Conservation (phyloP, 2,329 filamentous ascomycete genomes). For the Mycosphaerella arachidis region DNA sequence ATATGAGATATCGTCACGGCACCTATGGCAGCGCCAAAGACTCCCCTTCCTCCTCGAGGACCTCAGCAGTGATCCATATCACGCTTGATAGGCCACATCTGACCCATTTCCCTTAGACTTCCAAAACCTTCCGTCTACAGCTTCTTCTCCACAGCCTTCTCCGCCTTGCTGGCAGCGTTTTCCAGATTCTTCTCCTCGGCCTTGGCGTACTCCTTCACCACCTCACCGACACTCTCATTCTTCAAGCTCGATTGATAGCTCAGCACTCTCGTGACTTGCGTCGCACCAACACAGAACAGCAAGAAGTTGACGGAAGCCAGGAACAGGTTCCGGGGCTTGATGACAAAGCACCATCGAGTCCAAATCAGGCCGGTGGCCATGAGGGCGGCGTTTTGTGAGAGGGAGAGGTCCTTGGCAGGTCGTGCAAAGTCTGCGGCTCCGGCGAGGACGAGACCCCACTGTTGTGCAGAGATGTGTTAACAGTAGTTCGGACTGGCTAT, state of each 20-base stretch:
- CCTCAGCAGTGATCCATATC: not conserved
- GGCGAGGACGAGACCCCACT: conserved; percentile 91
- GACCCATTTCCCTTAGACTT: not conserved
- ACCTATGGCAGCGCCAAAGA: not conserved
- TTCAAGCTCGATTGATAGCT: conserved; percentile 61
- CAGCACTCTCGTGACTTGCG: conserved; percentile 76
- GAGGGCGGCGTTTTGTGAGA: conserved; percentile 87
- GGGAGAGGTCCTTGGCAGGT: conserved; percentile 84
- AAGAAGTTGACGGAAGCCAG: conserved; percentile 98
- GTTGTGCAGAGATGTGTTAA: conserved; percentile 13
- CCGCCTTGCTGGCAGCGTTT: conserved; percentile 37
- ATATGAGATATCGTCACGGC: not conserved
- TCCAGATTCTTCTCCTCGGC: conserved; percentile 30
- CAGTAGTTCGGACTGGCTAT: not conserved
- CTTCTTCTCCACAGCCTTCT: conserved; percentile 29
- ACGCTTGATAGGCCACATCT: not conserved
- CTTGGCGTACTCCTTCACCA: conserved; percentile 35
- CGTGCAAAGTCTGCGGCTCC: conserved; percentile 88
- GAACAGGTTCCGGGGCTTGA: conserved; percentile 86
- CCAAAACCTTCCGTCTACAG: not conserved
- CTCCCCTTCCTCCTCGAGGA: not conserved
- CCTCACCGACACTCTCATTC: conserved; percentile 45
- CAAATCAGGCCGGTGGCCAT: conserved; percentile 91
- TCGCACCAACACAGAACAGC: conserved; percentile 78
- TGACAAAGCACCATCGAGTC: conserved; percentile 98